Base-by-base conservation (phyloP, 441 rosid genomes). In the Pelargonium fulgidum region DNA sequence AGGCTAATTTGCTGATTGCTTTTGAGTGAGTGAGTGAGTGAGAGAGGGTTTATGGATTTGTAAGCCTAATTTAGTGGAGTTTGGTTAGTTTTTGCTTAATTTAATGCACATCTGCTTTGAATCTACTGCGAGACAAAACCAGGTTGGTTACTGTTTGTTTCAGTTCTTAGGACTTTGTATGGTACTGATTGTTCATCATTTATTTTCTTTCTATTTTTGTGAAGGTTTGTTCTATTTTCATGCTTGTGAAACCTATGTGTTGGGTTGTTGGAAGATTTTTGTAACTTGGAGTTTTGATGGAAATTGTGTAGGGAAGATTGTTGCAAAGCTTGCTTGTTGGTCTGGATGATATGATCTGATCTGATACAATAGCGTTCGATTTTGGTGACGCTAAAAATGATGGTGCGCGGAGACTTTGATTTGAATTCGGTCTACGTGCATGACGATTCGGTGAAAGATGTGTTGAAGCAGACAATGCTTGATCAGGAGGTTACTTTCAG, bases 401-500 rank as follows among this genome's bases (percentile, higher is more conserved):
- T 74, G 67, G 45, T 72, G 78, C 79, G 17, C 50, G 79, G 74
- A 50, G 86, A 77, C 59, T 71, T 77, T 44, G 83, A 79, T 70
- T 47, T 76, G 77, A 80, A 64, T 72, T 72, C 80, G 54, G 68
- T 58, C 48, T 85, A 71, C 8, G 66, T 14, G 47, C 41, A 33
- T 61, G 29, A 72, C 36, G 78, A 72, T 70, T 76, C 85, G 42
- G 62, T 69, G 61, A 63, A 72, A 68, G 82, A 79, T 58, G 68
- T 72, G 64, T 56, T 81, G 54, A 80, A 75, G 75, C 80, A 74
- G 70, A 82, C 83, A 44, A 82, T 84, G 64, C 67, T 84, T 33
- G 63, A 79, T 29, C 87, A 82, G 77, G 89, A 83, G 66, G 13
- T 70, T 64, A 64, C 69, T 44, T 83, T 83, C 66, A 78, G 78